Conservation (phyloP, 2,329 filamentous ascomycete genomes). For the Domatiomyces globalis region DNA sequence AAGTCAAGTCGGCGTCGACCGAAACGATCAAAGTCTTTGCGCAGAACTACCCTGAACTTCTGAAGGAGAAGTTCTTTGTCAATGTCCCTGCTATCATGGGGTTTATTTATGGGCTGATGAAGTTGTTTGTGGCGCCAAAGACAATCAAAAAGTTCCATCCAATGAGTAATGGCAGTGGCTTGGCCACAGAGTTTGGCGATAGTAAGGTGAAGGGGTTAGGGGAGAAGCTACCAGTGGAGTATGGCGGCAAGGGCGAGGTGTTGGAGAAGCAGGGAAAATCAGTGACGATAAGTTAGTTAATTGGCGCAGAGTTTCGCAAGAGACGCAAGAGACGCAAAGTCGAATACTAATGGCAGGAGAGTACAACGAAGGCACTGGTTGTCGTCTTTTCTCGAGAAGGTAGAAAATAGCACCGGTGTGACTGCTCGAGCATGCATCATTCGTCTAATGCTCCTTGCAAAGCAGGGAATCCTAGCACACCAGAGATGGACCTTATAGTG, state of each 20-base stretch:
- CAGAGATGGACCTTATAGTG: no score
- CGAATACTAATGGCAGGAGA: background rate
- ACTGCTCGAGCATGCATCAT: no score
- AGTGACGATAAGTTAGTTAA: background rate
- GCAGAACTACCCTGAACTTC: constrained; percentile 74
- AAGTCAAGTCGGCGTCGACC: constrained; percentile 60
- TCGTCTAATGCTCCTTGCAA: no score
- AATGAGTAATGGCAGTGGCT: constrained; percentile 55
- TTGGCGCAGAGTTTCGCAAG: background rate
- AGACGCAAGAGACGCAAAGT: no score
- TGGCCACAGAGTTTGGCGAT: constrained; percentile 50
- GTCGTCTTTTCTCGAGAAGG: no score
- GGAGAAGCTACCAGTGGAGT: constrained; percentile 54
- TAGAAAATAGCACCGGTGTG: no score
- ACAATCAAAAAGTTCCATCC: constrained; percentile 70
- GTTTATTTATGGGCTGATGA: constrained; percentile 65
- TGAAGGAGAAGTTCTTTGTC: constrained; percentile 88
- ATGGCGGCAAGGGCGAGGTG: constrained; percentile 61
- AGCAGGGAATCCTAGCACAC: no score
- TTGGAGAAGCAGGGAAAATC: constrained; percentile 10
- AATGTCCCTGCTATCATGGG: constrained; percentile 87
- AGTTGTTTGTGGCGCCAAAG: constrained; percentile 57
- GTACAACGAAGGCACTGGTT: no score
- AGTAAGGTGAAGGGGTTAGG: constrained; percentile 25
- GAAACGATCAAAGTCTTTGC: constrained; percentile 72